phyloP scores from a whole-genome alignment of 768 basidiomycete species.

The Rhizopogon roseolus region DNA sequence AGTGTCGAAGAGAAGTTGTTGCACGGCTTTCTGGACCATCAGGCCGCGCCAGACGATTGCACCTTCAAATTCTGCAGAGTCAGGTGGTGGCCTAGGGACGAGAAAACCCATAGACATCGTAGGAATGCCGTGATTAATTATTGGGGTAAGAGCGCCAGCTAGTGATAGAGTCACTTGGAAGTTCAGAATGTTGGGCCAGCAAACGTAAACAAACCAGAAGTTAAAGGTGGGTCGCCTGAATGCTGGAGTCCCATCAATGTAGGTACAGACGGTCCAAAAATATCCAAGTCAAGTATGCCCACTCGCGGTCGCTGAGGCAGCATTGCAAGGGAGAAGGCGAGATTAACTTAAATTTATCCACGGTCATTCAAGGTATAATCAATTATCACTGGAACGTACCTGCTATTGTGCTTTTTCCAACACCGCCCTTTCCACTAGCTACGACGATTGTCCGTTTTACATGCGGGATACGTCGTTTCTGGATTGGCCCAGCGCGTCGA shows the following conservation, averaged over 20 bases:
- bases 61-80: constrained; percentile 55
- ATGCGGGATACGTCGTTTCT: constrained; percentile 58
- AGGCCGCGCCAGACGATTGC: constrained; percentile 94
- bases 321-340: constrained; percentile 70
- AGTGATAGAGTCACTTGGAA: constrained; percentile 1
- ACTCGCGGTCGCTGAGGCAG: constrained; percentile 50
- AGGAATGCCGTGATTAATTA: constrained; percentile 83
- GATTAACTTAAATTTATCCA: constrained; percentile 51
- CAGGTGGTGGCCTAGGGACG: constrained; percentile 51
- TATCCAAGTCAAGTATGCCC: constrained; percentile 89
- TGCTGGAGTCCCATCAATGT: constrained; percentile 87
- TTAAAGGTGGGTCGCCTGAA: constrained; percentile 73
- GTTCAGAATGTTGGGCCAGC: not conserved
- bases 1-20: constrained; percentile 93
- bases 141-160: constrained; percentile 78
- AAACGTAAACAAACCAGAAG: constrained; percentile 47
- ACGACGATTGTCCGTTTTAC: constrained; percentile 82
- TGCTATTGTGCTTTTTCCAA: constrained; percentile 92
- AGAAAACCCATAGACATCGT: constrained; percentile 99
- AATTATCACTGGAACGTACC: constrained; percentile 39
- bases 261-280: constrained; percentile 93
- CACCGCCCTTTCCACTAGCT: constrained; percentile 92
- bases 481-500: constrained; percentile 46
- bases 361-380: not conserved
- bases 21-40: constrained; percentile 98